Evolutionary conservation across 345 rosid species (phyloP).

Genomic region (Ricinus communis): DNA sequence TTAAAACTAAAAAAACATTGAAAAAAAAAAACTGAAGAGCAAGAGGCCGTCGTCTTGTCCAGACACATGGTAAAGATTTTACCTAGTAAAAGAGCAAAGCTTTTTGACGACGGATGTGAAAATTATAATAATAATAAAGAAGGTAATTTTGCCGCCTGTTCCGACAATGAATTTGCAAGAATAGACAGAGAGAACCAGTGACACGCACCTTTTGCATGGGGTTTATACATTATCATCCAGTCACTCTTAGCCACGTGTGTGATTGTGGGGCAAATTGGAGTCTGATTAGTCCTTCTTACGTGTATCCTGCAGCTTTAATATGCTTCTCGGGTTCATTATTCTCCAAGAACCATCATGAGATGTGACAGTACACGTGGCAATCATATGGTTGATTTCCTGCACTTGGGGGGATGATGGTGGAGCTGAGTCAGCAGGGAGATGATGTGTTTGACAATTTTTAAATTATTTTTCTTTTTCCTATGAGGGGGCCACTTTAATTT

Average conservation of each 20-base stretch:
- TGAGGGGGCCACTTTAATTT: no score
- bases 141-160: constrained; percentile 27
- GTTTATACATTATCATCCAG: constrained; percentile 11
- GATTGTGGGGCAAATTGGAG: constrained; percentile 25
- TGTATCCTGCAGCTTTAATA: no score
- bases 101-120: constrained; percentile 14
- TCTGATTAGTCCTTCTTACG: not conserved
- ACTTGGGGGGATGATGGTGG: no score
- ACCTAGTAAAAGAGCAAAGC: not conserved
- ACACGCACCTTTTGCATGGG: constrained; percentile 38
- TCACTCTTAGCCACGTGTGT: constrained; percentile 32
- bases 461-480: no score
- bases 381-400: no score
- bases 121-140: no score
- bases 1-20: no score
- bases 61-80: not conserved
- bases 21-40: no score
- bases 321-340: not conserved
- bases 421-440: no score
- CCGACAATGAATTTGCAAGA: constrained; percentile 9
- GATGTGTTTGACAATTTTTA: no score
- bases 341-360: not conserved
- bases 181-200: not conserved
- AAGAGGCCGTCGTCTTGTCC: no score
- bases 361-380: not conserved